phyloP scores from a whole-genome alignment of 2,329 filamentous ascomycete species.

The Colletotrichum musae region DNA sequence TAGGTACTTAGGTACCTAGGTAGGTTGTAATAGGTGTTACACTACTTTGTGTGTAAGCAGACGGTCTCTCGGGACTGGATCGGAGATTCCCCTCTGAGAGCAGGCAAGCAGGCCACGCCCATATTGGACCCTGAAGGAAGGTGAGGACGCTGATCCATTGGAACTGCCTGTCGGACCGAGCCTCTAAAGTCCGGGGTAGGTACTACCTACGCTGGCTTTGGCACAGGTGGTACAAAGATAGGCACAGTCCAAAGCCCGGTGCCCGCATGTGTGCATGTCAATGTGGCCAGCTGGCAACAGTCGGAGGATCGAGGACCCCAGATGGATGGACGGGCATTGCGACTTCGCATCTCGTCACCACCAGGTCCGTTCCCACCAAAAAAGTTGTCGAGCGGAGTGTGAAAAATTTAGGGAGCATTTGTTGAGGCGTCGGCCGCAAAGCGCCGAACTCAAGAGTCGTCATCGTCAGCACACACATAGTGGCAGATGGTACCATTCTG shows the following conservation, averaged over 20 bases:
- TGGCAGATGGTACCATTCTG: constrained; percentile 9
- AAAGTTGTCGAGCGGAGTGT: constrained; percentile 26
- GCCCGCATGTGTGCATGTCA: too few species aligned
- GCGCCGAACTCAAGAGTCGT: not conserved
- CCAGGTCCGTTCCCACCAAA: too few species aligned
- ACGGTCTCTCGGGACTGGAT: constrained; percentile 6
- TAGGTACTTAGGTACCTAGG: too few species aligned
- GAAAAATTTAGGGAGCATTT: constrained; percentile 34
- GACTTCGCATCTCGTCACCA: constrained; percentile 36
- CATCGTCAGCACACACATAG: not conserved
- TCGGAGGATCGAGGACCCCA: too few species aligned
- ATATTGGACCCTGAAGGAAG: constrained; percentile 8
- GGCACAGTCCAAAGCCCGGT: too few species aligned
- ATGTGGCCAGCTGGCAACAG: too few species aligned
- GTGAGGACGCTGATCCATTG: not conserved
- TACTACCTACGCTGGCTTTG: too few species aligned
- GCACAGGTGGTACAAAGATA: too few species aligned
- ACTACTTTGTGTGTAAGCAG: not conserved
- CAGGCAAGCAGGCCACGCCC: not conserved
- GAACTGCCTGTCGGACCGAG: constrained; percentile 22
- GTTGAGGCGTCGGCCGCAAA: constrained; percentile 11
- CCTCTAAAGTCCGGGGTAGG: constrained; percentile 39
- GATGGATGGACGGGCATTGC: too few species aligned
- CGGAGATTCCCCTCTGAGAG: constrained; percentile 2
- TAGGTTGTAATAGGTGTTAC: not conserved